Conservation (phyloP, 208 protist genomes). For the Porcisia hertigi region DNA sequence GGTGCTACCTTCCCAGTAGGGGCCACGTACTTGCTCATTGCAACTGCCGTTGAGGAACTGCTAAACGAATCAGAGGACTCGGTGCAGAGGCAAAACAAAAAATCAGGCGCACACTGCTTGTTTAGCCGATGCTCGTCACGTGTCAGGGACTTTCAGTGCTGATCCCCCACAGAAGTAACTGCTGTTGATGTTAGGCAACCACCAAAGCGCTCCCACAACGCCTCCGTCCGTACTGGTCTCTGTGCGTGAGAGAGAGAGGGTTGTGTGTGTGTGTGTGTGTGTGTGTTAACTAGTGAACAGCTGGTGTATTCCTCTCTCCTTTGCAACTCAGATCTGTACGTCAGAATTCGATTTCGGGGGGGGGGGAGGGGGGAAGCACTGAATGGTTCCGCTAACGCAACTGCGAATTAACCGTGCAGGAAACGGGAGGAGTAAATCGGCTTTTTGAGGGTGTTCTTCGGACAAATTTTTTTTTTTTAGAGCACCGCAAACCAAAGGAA, state of each 20-base stretch:
- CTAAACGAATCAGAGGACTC: slow-evolving; percentile 3
- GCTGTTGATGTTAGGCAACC: neutral
- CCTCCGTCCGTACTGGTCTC: neutral
- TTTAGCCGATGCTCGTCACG: neutral
- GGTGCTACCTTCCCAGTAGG: slow-evolving; percentile 51
- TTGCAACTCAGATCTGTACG: neutral
- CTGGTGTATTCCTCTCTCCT: neutral
- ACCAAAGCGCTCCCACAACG: neutral
- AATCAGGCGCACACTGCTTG: neutral
- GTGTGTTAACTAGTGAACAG: neutral
- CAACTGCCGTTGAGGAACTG: slow-evolving; percentile 1
- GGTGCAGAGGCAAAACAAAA: slow-evolving; percentile 3
- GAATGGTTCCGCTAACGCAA: neutral
- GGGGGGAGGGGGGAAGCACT: neutral
- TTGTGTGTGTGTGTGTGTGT: neutral
- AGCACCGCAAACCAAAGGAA: neutral
- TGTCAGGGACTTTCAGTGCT: neutral
- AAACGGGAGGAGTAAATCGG: neutral
- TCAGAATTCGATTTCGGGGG: neutral
- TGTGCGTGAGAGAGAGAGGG: neutral
- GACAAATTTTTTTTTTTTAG: neutral
- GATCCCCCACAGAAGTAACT: no score
- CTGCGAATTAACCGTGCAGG: neutral
- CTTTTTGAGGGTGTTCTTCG: no score
- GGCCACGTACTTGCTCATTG: slow-evolving; percentile 71